Base-by-base conservation (phyloP, 2,329 filamentous ascomycete species). In the Aspergillus melleus region DNA sequence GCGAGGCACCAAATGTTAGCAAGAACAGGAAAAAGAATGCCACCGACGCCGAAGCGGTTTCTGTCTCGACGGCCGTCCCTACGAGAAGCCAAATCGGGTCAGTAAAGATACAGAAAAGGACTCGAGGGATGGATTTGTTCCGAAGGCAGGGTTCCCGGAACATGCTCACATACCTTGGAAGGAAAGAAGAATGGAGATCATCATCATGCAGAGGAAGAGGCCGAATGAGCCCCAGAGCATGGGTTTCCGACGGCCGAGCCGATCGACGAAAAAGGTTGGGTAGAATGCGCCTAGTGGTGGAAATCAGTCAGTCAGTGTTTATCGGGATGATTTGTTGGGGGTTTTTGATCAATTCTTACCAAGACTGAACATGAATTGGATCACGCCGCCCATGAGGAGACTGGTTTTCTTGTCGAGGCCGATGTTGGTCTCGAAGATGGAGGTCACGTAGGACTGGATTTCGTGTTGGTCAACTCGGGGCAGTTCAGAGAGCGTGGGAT, bases 21-120 rank as follows among this genome's bases (percentile, higher is more conserved):
- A 79, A 78, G 62, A 75, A 77, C 46, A 72, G 52, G 68, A 83
- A 82, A 71, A 82, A 82, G 68, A 83, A 83, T 2, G 80, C 74
- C 14, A 83, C 77, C 36, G 79, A 80, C 0, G 79, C 81, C 16
- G 75, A 75, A 0, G 79, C 72, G 8, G 80, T 81, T 8, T 71
- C 66, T 44, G 77, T 76, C 22, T 76, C 70, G 5, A 77, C 59
- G 4, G 64, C 58, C 5, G 71, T 67, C 52, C 69, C 68, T 70
- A 36, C 29, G 6, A 20, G 39, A 10, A 44, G 19, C 19, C 5
- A 24, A 24, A 24, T 6, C 5, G 24, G 6, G 26, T 29, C 8
- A 29, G 8, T 29, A 29, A 6, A 29, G 26, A 9, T 8, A 29
- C 26, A 29, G 26, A 29, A 29, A 29, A 29, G 26, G 26, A 8